Conservation (phyloP, 805 yeast species). For the Monosporozyma yasuniensis region DNA sequence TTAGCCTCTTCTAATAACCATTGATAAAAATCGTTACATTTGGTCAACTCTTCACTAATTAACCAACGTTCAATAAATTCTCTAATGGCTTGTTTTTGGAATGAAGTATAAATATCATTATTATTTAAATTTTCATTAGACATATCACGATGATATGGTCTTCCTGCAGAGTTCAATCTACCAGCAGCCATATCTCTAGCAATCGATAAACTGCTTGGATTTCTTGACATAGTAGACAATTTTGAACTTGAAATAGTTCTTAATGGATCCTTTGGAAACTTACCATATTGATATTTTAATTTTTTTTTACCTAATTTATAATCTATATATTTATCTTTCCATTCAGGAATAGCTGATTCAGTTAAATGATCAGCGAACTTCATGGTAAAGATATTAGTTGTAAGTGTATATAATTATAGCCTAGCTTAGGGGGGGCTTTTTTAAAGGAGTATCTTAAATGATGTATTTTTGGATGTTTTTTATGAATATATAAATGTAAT, state of each 20-base stretch:
- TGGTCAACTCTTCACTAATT: constrained; percentile 21
- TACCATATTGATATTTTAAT: constrained; percentile 23
- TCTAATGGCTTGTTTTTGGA: constrained; percentile 13
- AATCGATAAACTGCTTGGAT: not conserved
- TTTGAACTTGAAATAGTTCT: not conserved
- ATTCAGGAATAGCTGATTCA: constrained; percentile 71
- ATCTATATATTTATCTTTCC: constrained; percentile 76
- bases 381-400: constrained; percentile 32
- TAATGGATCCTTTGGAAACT: constrained; percentile 7
- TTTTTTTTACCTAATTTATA: constrained; percentile 44
- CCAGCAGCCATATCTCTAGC: not conserved
- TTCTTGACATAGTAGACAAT: not conserved
- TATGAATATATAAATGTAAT: no score
- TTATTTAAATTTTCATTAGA: not conserved
- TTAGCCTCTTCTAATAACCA: constrained; percentile 24
- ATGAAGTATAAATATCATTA: constrained; percentile 2
- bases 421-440: no score
- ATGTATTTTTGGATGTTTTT: no score
- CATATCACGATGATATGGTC: not conserved
- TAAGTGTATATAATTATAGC: no score
- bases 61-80: constrained; percentile 30
- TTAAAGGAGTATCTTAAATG: no score
- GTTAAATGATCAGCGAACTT: constrained; percentile 57
- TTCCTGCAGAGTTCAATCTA: not conserved
- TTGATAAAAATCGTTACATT: constrained; percentile 28